Conservation (phyloP, 2,329 filamentous ascomycete species). For the Xylariomycetidae sp. region DNA sequence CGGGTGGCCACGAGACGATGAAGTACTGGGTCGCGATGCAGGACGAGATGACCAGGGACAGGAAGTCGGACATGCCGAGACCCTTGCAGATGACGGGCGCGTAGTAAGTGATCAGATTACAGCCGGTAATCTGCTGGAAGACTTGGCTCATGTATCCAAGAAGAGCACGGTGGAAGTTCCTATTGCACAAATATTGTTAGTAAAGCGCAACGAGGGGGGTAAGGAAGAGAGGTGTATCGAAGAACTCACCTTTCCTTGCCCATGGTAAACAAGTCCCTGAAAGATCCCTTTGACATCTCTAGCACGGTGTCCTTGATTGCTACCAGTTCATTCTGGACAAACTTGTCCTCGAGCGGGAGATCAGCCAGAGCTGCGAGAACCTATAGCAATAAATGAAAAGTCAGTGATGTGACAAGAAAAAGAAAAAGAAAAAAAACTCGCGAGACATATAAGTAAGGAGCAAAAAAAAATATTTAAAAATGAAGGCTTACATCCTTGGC, state of each 20-base stretch:
- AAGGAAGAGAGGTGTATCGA: no score
- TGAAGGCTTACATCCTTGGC: slow-evolving; percentile 23
- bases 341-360: slow-evolving; percentile 40
- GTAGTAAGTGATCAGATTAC: slow-evolving; percentile 34
- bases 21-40: slow-evolving; percentile 17
- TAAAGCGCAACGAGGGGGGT: no score
- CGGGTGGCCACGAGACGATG: slow-evolving; percentile 49
- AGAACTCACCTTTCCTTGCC: slow-evolving; percentile 38
- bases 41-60: slow-evolving; percentile 30
- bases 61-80: slow-evolving; percentile 44
- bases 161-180: slow-evolving; percentile 44
- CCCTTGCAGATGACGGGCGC: slow-evolving; percentile 41
- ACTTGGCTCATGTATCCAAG: slow-evolving; percentile 50
- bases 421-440: no score
- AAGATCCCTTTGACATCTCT: slow-evolving; percentile 47
- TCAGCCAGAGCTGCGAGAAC: slow-evolving; percentile 34
- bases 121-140: slow-evolving; percentile 42
- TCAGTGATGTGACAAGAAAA: no score
- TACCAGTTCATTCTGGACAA: slow-evolving; percentile 45
- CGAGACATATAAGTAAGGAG: no score
- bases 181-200: no score
- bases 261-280: slow-evolving; percentile 52
- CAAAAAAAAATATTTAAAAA: no score
- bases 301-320: slow-evolving; percentile 54
- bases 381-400: neutral